These are phyloP conservation scores for Nannochloropsis salina DNA, from an alignment of 108 stramenopile genomes.

Conservation along the genomic window DNA sequence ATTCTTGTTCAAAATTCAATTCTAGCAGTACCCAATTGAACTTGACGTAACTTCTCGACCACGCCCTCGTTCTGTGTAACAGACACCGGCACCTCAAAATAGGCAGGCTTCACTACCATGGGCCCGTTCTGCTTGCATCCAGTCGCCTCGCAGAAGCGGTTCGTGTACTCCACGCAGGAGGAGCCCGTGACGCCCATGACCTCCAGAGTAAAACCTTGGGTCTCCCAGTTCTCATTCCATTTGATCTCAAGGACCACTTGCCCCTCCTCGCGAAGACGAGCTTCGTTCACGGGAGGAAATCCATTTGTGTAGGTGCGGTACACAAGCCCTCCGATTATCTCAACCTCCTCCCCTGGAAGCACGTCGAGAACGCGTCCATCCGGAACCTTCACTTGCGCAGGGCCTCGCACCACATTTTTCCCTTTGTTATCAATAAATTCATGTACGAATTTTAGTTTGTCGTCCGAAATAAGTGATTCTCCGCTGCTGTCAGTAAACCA, in stretches of 20 bases:
- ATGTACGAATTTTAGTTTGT: conserved; percentile 8
- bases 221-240: conserved; percentile 17
- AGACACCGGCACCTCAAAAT: background rate
- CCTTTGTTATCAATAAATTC: background rate
- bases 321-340: background rate
- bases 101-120: conserved; percentile 15
- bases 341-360: conserved; percentile 9
- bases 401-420: conserved; percentile 1
- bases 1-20: background rate
- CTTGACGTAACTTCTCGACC: conserved; percentile 7
- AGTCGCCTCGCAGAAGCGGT: conserved; percentile 11
- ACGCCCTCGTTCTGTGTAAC: background rate
- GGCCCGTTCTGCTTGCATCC: background rate
- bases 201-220: background rate
- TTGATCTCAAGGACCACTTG: conserved; percentile 9
- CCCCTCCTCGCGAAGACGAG: background rate
- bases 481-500: background rate
- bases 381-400: background rate
- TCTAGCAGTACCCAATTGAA: background rate
- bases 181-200: conserved; percentile 4
- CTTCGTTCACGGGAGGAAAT: background rate
- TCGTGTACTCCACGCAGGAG: background rate
- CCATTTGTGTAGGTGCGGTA: conserved; percentile 2
- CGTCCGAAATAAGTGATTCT: background rate
- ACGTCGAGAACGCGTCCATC: background rate